Conservation (phyloP, 2,329 filamentous ascomycete species). For the Fusarium transvaalense region DNA sequence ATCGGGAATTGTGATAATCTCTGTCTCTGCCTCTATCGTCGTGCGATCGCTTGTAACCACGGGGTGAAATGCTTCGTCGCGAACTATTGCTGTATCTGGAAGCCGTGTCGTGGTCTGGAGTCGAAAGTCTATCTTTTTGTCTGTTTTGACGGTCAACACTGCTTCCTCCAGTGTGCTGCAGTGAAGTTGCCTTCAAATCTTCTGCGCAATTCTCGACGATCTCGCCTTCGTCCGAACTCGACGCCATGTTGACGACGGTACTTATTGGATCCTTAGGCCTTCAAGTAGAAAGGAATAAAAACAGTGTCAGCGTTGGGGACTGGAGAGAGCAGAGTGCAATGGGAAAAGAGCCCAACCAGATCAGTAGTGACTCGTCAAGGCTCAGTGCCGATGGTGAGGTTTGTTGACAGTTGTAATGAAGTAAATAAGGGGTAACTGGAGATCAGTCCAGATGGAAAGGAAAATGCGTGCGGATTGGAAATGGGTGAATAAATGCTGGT, state of each 20-base stretch:
- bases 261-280: constrained; percentile 37
- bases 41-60: constrained; percentile 74
- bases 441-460: constrained; percentile 19
- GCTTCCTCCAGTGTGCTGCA: constrained; percentile 79
- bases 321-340: constrained; percentile 46
- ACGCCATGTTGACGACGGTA: constrained; percentile 54
- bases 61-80: constrained; percentile 70
- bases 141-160: constrained; percentile 94
- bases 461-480: constrained; percentile 1
- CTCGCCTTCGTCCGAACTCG: constrained; percentile 88
- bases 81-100: constrained; percentile 58
- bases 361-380: constrained; percentile 56
- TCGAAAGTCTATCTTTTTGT: constrained; percentile 73
- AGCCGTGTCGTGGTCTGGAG: constrained; percentile 65
- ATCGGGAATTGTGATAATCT: constrained; percentile 62
- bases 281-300: constrained; percentile 40
- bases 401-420: constrained; percentile 23
- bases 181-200: constrained; percentile 87
- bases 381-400: constrained; percentile 47
- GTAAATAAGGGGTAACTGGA: constrained; percentile 19
- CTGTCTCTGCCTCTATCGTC: constrained; percentile 67
- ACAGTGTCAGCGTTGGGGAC: constrained; percentile 55
- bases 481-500: not conserved
- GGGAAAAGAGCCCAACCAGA: constrained; percentile 59
- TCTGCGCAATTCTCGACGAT: constrained; percentile 79